Evolutionary conservation across 2,329 filamentous ascomycete species (phyloP).

Genomic region (Ophiostoma piceae): DNA sequence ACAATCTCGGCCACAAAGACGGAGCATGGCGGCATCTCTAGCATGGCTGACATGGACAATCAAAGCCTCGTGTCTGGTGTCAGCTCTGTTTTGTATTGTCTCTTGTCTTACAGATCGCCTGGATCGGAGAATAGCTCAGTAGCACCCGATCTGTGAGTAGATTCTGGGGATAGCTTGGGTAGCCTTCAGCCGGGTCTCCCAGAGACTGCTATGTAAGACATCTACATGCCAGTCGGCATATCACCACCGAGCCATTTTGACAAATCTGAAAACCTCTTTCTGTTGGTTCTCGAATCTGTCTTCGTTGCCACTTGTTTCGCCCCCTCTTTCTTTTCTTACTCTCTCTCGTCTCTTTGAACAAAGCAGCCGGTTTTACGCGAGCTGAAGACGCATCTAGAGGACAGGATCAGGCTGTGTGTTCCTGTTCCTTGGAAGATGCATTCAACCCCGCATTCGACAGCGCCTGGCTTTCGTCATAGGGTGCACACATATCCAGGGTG

Average conservation of each 20-base stretch:
- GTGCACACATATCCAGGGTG: neutral
- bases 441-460: slow-evolving; percentile 1
- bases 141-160: neutral
- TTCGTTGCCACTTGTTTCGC: neutral
- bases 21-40: neutral
- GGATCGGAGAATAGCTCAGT: neutral
- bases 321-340: too few relatives aligned
- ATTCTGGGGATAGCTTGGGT: neutral
- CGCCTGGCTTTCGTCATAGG: neutral
- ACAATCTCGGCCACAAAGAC: neutral
- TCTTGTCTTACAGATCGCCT: neutral
- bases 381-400: neutral
- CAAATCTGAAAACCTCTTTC: neutral
- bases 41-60: neutral
- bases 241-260: neutral
- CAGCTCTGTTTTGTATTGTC: neutral
- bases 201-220: neutral
- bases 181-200: neutral
- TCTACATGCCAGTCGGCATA: slow-evolving; percentile 3
- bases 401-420: neutral
- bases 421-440: slow-evolving; percentile 13
- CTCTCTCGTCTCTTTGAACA: neutral
- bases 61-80: neutral
- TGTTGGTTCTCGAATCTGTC: neutral
- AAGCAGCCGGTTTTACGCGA: neutral